Base-by-base conservation (phyloP, 2,329 filamentous ascomycete species). In the Calonectria crousiana region DNA sequence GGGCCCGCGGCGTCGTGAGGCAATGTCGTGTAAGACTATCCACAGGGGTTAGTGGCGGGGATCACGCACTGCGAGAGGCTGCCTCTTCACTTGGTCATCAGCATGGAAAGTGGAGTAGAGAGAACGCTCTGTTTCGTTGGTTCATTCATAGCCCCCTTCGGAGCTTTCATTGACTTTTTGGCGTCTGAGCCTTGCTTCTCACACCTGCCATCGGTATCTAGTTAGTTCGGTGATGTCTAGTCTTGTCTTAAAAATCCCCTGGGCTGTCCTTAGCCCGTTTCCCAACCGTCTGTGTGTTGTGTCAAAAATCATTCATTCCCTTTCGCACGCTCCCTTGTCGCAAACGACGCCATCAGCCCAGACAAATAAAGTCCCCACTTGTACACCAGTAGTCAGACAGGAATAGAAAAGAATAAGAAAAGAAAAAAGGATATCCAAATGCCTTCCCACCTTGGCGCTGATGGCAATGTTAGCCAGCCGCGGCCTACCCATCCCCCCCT, bases 401-500 rank as follows among this genome's bases (percentile, higher is more conserved):
- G 20, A 58, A 56, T 32, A 56, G 36, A 66, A 64, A 32, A 69
- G 30, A 41, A 66, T 3, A 53, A 72, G 49, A 47, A 30, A 44
- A 66, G 36, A 51, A 69, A 36, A 64, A 26, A 32, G 30, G 18
- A 70, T 53, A 53, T 26, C 51, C 62, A 14, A 28, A 20, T 58
- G 36, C 56, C 23, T 41, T 58, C 11, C 67, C 66, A 69, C 44
- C 66, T 64, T 65, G 60, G 73, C 47, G 60, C 52, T 68, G 65
- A 71, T 72, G 71, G 69, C 77, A 69, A 73, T 76, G 65, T 56
- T 78, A 75, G 66, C 76, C 76, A 78, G 77, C 72, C 73, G 76
- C 71, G 70, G 74, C 72, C 47, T 41, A 51, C 38, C 36, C n/a
- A 26, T 60, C 1, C 53, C 26, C 60, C 69, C 58, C 47, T 70